Base-by-base conservation (phyloP, 345 rosid species). In the Corchorus olitorius region DNA sequence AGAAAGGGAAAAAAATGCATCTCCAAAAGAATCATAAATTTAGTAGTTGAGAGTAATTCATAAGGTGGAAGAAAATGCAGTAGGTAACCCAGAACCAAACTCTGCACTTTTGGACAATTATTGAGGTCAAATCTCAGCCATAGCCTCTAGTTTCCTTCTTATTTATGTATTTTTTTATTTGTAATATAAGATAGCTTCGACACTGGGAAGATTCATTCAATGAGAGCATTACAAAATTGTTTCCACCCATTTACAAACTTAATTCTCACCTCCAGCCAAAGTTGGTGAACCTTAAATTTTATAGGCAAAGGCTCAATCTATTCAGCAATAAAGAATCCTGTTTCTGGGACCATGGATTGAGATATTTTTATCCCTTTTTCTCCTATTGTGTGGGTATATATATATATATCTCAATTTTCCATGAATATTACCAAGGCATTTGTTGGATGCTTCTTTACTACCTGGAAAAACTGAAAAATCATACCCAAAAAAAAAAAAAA, bases 251-350 rank as follows among this genome's bases (percentile, higher is more conserved):
- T 22, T 49, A 49, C 56, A 68, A 68, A 68, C 16, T 70, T n/a
- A n/a, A n/a, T n/a, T 27, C 61, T 37, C 27, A 17, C 33, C 61
- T 16, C 45, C 27, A 50, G 9, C 5, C 62, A 11, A 17, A 49
- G 69, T 74, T 66, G 74, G 74, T 73, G 81, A 55, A 70, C 0
- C 19, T 49, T 63, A 52, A 52, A 67, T 46, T 39, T 67, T 2
- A 39, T 6, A 33, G 73, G 52, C 61, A 33, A 16, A 39, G 60
- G 60, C 34, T 66, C 46, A 35, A 52, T 52, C 53, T 5, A 22
- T 50, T 49, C 72, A 14, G 73, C 59, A 69, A 15, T 69, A 33
- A 69, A 33, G 73, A 17, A 50, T 3, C 63, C 49, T 17, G 33
- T 34, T 70, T 49, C 37, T 20, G 54, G 54, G 37, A 45, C 71